Evolutionary conservation across 352 stramenopile genomes (phyloP).

Genomic region (Peronosclerospora sorghi): DNA sequence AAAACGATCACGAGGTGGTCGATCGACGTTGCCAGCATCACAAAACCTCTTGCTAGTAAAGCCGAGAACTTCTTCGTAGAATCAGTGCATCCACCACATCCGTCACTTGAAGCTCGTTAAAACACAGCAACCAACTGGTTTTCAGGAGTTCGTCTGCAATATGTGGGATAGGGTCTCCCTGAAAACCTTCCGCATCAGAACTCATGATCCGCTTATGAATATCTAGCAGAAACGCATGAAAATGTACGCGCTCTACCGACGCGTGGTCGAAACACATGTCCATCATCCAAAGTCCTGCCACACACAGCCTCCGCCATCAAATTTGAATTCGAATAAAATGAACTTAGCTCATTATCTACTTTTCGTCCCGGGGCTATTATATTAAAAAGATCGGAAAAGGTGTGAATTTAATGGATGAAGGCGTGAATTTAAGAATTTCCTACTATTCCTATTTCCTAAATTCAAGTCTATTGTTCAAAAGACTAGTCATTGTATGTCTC

Average conservation of each 20-base stretch:
- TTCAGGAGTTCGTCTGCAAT: constrained; percentile 81
- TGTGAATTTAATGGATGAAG: too few species aligned
- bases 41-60: constrained; percentile 84
- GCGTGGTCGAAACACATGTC: constrained; percentile 90
- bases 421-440: too few species aligned
- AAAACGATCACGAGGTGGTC: constrained; percentile 89
- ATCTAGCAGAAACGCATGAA: constrained; percentile 97
- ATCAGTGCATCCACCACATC: constrained; percentile 97
- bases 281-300: constrained; percentile 96
- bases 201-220: constrained; percentile 92
- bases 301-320: too few species aligned
- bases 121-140: constrained; percentile 89
- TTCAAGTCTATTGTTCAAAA: too few species aligned
- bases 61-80: constrained; percentile 87
- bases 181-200: constrained; percentile 83
- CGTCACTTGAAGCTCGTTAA: constrained; percentile 98
- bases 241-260: constrained; percentile 87
- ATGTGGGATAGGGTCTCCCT: constrained; percentile 65
- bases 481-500: too few species aligned
- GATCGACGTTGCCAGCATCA: constrained; percentile 95
- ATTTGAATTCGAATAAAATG: too few species aligned
- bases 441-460: too few species aligned
- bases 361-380: too few species aligned
- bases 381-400: too few species aligned
- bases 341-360: too few species aligned